phyloP scores from a whole-genome alignment of 2,329 filamentous ascomycete species.

The Monosporascus ibericus region DNA sequence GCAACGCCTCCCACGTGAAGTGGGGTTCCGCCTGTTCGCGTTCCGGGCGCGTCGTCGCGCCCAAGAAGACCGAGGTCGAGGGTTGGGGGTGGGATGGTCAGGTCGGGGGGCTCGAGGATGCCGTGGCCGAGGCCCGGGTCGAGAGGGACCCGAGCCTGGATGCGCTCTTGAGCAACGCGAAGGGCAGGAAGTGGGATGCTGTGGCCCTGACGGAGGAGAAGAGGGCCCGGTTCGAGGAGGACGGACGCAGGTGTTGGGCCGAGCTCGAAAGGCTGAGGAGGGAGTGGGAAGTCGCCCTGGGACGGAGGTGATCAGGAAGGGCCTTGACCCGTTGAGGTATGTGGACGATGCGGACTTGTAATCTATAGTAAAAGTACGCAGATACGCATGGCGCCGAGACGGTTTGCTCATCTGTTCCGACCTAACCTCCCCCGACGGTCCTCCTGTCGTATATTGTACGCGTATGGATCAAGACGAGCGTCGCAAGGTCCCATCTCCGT shows the following conservation, averaged over 20 bases:
- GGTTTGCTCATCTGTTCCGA: no score
- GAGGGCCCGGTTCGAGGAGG: conserved; percentile 54
- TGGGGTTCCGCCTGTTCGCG: conserved; percentile 74
- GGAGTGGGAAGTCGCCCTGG: conserved; percentile 54
- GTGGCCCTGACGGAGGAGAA: conserved; percentile 55
- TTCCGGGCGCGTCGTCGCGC: conserved; percentile 45
- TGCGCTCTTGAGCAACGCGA: conserved; percentile 40
- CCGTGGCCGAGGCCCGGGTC: conserved; percentile 33
- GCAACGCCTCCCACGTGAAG: conserved; percentile 56
- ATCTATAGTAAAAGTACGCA: no score
- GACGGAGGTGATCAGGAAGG: conserved; percentile 3
- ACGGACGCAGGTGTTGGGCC: conserved; percentile 58
- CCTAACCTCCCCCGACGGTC: no score
- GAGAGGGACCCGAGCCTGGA: conserved; percentile 36
- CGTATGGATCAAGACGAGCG: no score
- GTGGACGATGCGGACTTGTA: no score
- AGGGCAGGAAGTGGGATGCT: conserved; percentile 54
- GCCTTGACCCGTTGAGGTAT: background rate
- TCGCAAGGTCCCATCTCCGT: no score
- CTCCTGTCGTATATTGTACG: no score
- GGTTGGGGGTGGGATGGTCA: conserved; percentile 74
- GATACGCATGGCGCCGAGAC: no score
- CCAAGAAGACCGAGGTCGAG: conserved; percentile 75
- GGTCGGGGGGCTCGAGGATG: conserved; percentile 30
- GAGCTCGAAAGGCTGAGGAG: conserved; percentile 66